Evolutionary conservation across 352 stramenopile genomes (phyloP).

Genomic region (Globisporangium camurandrum): DNA sequence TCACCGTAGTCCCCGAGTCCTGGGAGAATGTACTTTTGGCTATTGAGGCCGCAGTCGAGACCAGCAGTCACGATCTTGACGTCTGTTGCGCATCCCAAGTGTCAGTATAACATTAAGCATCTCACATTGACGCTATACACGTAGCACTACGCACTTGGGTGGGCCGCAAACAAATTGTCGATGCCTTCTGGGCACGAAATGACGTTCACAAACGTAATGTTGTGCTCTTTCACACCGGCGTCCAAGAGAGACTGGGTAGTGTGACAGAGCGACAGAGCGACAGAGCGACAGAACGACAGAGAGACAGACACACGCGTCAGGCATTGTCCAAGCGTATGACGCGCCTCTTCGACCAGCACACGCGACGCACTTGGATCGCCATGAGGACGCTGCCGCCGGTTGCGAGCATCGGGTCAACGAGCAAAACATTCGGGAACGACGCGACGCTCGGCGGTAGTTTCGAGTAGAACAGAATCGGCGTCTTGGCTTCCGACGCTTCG

Average conservation of each 20-base stretch:
- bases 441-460: conserved; percentile 89
- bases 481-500: conserved; percentile 83
- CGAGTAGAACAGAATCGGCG: conserved; percentile 89
- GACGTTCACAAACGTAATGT: conserved; percentile 95
- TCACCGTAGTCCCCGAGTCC: conserved; percentile 95
- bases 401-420: conserved; percentile 96
- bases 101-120: not conserved
- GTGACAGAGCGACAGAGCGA: no score
- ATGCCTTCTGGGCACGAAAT: conserved; percentile 91
- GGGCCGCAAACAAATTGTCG: conserved; percentile 50
- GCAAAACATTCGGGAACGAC: conserved; percentile 81
- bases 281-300: no score
- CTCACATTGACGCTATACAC: conserved; percentile 17
- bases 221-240: conserved; percentile 75
- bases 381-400: conserved; percentile 86
- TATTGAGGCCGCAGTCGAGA: conserved; percentile 86
- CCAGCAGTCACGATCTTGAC: conserved; percentile 78
- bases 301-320: no score
- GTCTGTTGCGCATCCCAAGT: conserved; percentile 16
- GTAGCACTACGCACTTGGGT: conserved; percentile 54
- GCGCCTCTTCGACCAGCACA: no score
- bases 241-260: conserved; percentile 80
- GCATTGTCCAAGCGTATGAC: no score
- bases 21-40: conserved; percentile 94
- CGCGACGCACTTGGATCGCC: conserved; percentile 80